Evolutionary conservation across 75 land plant species (phyloP).

Genomic region (Cupressus sempervirens): DNA sequence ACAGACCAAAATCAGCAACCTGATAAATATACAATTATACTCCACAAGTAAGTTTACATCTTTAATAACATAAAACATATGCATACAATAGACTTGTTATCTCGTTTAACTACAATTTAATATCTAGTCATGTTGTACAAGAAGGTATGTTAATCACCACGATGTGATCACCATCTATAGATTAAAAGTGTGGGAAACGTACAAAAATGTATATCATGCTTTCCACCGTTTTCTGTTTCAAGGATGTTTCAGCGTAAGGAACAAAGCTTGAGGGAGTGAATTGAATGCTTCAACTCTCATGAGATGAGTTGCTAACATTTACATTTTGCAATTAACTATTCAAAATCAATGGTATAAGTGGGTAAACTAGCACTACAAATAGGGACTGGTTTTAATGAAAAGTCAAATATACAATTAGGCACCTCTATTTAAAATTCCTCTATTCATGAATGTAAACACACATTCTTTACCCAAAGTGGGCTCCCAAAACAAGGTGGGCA

Average conservation of each 20-base stretch:
- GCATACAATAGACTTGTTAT: neutral
- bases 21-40: slow-evolving; percentile 18
- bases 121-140: neutral
- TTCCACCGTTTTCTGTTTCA: neutral
- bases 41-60: neutral
- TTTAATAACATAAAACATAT: slow-evolving; percentile 3
- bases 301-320: neutral
- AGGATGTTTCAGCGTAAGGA: neutral
- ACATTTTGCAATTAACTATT: neutral
- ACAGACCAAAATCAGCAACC: slow-evolving; percentile 99
- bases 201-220: neutral
- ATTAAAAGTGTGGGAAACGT: neutral
- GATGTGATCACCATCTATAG: neutral
- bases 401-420: neutral
- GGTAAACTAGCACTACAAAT: neutral
- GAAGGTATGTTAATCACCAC: neutral
- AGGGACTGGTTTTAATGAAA: neutral
- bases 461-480: neutral
- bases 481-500: too few relatives aligned
- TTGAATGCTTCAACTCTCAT: neutral
- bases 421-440: neutral
- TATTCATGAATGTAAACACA: neutral
- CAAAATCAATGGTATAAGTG: neutral
- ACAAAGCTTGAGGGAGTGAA: neutral
- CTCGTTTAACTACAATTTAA: neutral